A percentile compares a stretch with the other conserved stretches of the same genome.
Conservation (phyloP, 2,329 filamentous ascomycete species). For the Diaporthe eres region DNA sequence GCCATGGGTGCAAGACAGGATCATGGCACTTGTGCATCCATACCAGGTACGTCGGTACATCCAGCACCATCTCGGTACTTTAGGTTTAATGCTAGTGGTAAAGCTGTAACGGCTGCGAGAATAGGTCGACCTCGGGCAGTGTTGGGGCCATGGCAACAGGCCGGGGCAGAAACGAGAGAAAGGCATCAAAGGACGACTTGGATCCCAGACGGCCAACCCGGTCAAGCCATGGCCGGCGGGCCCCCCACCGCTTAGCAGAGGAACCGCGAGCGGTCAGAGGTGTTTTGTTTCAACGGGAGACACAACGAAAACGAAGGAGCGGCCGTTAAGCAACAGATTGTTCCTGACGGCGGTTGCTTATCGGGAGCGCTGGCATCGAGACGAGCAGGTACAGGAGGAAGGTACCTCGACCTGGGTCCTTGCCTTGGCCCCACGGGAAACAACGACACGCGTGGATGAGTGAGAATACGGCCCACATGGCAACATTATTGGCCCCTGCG, state of each 20-base stretch:
- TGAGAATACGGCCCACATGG: slow-evolving; percentile 15
- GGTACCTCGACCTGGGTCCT: slow-evolving; percentile 27
- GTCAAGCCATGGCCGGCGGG: slow-evolving; percentile 30
- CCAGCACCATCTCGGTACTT: slow-evolving; percentile 23
- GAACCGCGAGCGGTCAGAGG: slow-evolving; percentile 30
- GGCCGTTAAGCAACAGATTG: slow-evolving; percentile 11
- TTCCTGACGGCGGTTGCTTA: slow-evolving; percentile 29
- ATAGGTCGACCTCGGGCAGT: slow-evolving; percentile 30
- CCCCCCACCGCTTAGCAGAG: slow-evolving; percentile 12
- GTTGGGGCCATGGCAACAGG: slow-evolving; percentile 20
- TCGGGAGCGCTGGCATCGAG: slow-evolving; percentile 8
- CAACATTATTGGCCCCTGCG: slow-evolving; percentile 1
- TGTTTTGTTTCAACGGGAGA: slow-evolving; percentile 28
- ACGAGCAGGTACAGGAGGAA: slow-evolving; percentile 22
- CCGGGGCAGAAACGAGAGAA: slow-evolving; percentile 18
- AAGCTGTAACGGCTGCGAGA: slow-evolving; percentile 29
- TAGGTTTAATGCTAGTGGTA: slow-evolving; percentile 1
- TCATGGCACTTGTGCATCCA: slow-evolving; percentile 29
- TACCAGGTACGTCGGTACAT: slow-evolving; percentile 33
- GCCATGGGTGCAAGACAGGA: slow-evolving; percentile 7
- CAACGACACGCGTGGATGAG: slow-evolving; percentile 21
- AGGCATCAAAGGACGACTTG: not conserved
- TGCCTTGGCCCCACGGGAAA: not conserved
- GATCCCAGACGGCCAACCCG: slow-evolving; percentile 32
- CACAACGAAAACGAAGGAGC: slow-evolving; percentile 34